Conservation (phyloP, 2,329 filamentous ascomycete genomes). For the Fusarium tupiense region DNA sequence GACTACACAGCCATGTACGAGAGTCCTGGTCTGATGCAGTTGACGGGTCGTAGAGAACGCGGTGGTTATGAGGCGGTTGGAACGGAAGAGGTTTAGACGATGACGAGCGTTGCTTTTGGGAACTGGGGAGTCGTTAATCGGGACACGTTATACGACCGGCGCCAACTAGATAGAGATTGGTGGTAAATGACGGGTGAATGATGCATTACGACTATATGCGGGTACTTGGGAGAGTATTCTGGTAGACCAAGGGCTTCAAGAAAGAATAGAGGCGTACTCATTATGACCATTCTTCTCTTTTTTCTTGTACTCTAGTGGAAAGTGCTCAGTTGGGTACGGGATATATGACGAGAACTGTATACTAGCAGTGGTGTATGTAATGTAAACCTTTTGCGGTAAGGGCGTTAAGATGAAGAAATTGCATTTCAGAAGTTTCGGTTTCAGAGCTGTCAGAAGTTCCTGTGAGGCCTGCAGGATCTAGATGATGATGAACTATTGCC, state of each 20-base stretch:
- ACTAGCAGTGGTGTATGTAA: slow-evolving; percentile 31
- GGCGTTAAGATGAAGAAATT: slow-evolving; percentile 13
- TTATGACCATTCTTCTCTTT: neutral
- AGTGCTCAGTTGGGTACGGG: slow-evolving; percentile 25
- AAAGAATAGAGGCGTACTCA: neutral
- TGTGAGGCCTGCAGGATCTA: neutral
- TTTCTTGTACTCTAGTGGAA: slow-evolving; percentile 1
- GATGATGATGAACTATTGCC: neutral
- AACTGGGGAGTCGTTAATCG: slow-evolving; percentile 12
- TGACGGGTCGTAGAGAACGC: slow-evolving; percentile 58
- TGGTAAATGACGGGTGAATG: slow-evolving; percentile 31
- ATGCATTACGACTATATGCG: slow-evolving; percentile 33
- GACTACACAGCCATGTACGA: slow-evolving; percentile 95
- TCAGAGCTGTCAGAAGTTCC: neutral
- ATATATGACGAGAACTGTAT: slow-evolving; percentile 30
- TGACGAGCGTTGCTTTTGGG: neutral
- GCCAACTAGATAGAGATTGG: slow-evolving; percentile 17
- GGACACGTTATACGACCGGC: slow-evolving; percentile 18
- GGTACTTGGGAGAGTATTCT: slow-evolving; percentile 17
- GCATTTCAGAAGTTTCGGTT: slow-evolving; percentile 11
- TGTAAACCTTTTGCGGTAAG: slow-evolving; percentile 25
- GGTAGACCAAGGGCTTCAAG: neutral
- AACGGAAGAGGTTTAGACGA: slow-evolving; percentile 58
- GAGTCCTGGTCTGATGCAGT: slow-evolving; percentile 74
- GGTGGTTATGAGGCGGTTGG: slow-evolving; percentile 72